A percentile compares a stretch with the other conserved stretches of the same genome.
Evolutionary conservation across 139 green algal species (phyloP).

Genomic region (Chlamydomonas sphaeroides): DNA sequence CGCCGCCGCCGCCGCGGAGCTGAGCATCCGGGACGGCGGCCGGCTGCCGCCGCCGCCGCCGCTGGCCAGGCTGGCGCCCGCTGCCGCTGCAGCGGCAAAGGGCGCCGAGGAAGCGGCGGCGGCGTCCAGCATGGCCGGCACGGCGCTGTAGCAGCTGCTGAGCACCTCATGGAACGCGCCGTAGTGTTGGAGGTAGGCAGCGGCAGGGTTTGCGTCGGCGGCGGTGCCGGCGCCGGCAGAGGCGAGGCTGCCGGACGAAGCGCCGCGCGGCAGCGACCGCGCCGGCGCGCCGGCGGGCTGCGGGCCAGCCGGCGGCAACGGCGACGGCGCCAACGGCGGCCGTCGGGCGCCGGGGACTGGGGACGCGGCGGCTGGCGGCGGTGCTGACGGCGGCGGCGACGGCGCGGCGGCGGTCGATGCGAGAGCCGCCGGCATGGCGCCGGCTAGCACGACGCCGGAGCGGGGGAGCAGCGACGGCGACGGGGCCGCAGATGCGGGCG

Average conservation of each 20-base stretch:
- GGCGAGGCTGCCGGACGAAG: background rate
- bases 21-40: background rate
- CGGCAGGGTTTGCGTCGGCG: background rate
- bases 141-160: constrained; percentile 13
- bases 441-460: constrained; percentile 17
- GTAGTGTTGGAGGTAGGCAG: constrained; percentile 12
- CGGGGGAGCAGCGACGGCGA: background rate
- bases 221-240: background rate
- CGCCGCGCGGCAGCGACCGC: background rate
- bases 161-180: constrained; percentile 30
- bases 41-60: background rate
- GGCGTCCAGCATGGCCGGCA: constrained; percentile 5
- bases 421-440: background rate
- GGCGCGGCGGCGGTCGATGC: background rate
- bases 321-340: background rate
- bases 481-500: background rate
- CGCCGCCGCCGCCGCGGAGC: background rate
- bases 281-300: background rate
- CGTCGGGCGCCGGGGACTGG: background rate
- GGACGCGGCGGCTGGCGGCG: background rate
- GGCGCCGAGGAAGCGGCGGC: background rate
- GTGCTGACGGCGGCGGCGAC: background rate
- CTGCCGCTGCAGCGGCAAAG: background rate
- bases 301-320: too few relatives aligned
- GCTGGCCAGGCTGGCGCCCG: background rate